Percentiles rank a stretch among this genome's conserved stretches.
Conservation (phyloP, 176 grass and related monocot genomes). For the Luzula sylvatica region DNA sequence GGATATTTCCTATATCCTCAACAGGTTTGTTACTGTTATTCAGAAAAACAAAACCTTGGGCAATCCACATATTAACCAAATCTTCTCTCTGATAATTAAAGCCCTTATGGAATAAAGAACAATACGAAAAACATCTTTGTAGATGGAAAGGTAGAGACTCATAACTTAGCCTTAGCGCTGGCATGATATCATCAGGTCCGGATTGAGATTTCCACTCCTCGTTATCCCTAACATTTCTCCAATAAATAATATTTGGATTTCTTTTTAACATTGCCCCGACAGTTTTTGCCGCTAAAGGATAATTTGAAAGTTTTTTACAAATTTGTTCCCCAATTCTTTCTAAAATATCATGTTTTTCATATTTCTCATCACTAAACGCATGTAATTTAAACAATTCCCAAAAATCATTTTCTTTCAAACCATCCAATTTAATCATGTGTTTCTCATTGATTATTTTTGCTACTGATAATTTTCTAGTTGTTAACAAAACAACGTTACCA, state of each 20-base stretch:
- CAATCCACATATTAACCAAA: constrained; percentile 32
- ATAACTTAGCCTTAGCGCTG: constrained; percentile 24
- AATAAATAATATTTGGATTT: background rate
- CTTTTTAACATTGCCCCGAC: background rate
- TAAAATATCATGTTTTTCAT: background rate
- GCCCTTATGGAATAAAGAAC: constrained; percentile 22
- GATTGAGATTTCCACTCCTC: constrained; percentile 14
- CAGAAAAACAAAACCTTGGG: constrained; percentile 27
- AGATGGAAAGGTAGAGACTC: constrained; percentile 7
- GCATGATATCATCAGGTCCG: constrained; percentile 8
- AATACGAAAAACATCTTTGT: constrained; percentile 19
- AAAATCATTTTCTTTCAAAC: constrained; percentile 10
- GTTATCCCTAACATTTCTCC: background rate
- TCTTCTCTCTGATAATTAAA: background rate
- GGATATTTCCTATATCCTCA: constrained; percentile 22
- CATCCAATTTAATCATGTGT: background rate
- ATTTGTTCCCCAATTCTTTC: constrained; percentile 4
- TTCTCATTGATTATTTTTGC: constrained; percentile 21
- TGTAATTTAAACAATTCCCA: constrained; percentile 20
- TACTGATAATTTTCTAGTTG: constrained; percentile 13
- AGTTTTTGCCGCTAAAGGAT: background rate
- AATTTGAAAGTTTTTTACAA: background rate
- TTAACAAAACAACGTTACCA: constrained; percentile 12
- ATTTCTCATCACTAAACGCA: constrained; percentile 22
- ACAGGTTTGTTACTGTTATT: background rate